phyloP scores from a whole-genome alignment of 306 rosid species.

The apple (Malus domestica) region DNA sequence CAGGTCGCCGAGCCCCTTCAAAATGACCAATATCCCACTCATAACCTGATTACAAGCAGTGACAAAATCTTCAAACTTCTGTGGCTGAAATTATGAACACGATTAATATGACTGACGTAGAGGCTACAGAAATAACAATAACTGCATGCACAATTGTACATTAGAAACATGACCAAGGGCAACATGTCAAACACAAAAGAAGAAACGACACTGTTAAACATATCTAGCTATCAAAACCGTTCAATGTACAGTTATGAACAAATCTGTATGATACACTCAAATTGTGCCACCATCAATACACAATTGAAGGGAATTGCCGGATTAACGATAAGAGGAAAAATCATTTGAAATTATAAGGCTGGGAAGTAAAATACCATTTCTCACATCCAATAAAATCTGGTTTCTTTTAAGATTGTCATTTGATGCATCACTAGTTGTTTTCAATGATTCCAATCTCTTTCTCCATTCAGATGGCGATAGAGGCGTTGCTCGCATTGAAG shows the following conservation, averaged over 20 bases:
- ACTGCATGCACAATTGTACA: neutral
- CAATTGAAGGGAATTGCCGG: neutral
- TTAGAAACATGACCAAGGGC: neutral
- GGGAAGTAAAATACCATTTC: slow-evolving; percentile 63
- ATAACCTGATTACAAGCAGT: slow-evolving; percentile 57
- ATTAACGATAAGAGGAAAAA: slow-evolving; percentile 12
- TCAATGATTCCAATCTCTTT: slow-evolving; percentile 44
- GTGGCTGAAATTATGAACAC: slow-evolving; percentile 17
- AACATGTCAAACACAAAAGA: neutral
- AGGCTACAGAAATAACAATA: neutral
- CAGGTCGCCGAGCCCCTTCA: slow-evolving; percentile 64
- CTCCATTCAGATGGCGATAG: slow-evolving; percentile 80
- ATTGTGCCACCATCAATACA: neutral
- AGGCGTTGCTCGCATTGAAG: slow-evolving; percentile 72
- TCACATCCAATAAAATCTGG: slow-evolving; percentile 62
- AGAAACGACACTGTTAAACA: neutral
- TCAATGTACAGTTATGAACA: neutral
- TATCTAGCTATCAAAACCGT: neutral
- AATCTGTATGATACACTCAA: neutral
- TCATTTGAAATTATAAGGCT: slow-evolving; percentile 2
- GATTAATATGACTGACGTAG: neutral
- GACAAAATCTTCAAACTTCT: slow-evolving; percentile 23
- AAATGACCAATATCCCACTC: slow-evolving; percentile 98
- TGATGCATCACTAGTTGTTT: slow-evolving; percentile 25
- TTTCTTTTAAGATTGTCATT: slow-evolving; percentile 21